Percentiles rank a stretch among this genome's conserved stretches.
phyloP scores from a whole-genome alignment of 2,329 filamentous ascomycete genomes.

The Stachybotrys chlorohalonatus region DNA sequence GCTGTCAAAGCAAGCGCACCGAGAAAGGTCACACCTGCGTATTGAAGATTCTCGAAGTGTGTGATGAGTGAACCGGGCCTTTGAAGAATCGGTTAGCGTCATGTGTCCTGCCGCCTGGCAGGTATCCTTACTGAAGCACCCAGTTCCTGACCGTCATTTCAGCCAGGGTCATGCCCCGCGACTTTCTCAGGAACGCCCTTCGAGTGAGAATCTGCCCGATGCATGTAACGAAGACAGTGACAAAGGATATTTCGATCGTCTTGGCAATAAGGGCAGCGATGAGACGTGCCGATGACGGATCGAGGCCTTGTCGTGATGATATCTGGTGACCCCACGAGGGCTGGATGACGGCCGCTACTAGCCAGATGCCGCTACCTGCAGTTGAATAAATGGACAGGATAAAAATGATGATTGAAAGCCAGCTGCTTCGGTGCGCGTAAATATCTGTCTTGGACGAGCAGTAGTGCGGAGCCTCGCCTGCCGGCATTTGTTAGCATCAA shows the following conservation, averaged over 20 bases:
- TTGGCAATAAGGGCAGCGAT: slow-evolving; percentile 65
- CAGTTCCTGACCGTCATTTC: slow-evolving; percentile 65
- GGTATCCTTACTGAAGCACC: neutral
- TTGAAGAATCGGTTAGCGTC: slow-evolving; percentile 28
- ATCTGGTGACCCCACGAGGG: slow-evolving; percentile 55
- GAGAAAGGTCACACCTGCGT: slow-evolving; percentile 54
- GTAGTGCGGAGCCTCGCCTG: slow-evolving; percentile 18
- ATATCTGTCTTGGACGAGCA: slow-evolving; percentile 23
- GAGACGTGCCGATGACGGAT: slow-evolving; percentile 55
- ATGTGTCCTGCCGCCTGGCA: neutral
- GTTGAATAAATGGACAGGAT: slow-evolving; percentile 53
- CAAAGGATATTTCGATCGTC: slow-evolving; percentile 68
- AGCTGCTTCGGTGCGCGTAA: slow-evolving; percentile 24
- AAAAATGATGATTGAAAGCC: slow-evolving; percentile 40
- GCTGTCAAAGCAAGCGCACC: slow-evolving; percentile 56
- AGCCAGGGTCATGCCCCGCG: slow-evolving; percentile 60
- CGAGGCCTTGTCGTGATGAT: slow-evolving; percentile 40
- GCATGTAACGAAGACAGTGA: slow-evolving; percentile 67
- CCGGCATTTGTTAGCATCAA: neutral
- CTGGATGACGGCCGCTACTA: slow-evolving; percentile 51
- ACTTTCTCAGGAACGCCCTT: slow-evolving; percentile 51
- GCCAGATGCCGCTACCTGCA: slow-evolving; percentile 54
- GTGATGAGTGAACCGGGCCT: slow-evolving; percentile 61
- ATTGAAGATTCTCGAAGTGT: slow-evolving; percentile 55
- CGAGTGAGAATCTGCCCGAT: slow-evolving; percentile 68